Conservation (phyloP, 2,329 filamentous ascomycete genomes). For the Alternaria angustiovoidea region DNA sequence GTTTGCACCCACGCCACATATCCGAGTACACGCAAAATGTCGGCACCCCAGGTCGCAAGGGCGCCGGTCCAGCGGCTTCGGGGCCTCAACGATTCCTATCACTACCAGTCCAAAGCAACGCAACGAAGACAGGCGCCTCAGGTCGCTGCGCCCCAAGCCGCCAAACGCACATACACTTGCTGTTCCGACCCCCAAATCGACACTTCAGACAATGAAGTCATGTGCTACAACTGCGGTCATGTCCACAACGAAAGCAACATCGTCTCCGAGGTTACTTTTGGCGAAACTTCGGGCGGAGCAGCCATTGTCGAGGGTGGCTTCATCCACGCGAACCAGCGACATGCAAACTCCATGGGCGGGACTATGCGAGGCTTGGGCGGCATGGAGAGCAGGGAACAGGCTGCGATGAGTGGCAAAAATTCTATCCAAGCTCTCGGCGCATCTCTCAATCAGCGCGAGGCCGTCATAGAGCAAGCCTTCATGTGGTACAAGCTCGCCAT, state of each 20-base stretch:
- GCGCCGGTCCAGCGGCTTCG: constrained; percentile 32
- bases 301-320: constrained; percentile 91
- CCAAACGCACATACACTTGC: constrained; percentile 31
- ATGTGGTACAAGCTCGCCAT: constrained; percentile 59
- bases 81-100: constrained; percentile 32
- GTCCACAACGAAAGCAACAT: constrained; percentile 88
- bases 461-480: constrained; percentile 50
- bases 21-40: constrained; percentile 20
- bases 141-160: constrained; percentile 24
- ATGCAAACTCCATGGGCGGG: constrained; percentile 68
- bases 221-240: constrained; percentile 82
- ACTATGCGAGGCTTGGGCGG: constrained; percentile 57
- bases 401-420: constrained; percentile 64
- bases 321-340: constrained; percentile 84
- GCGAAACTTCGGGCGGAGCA: constrained; percentile 83
- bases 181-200: constrained; percentile 40
- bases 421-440: constrained; percentile 51
- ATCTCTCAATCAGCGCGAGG: constrained; percentile 50
- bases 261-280: constrained; percentile 89
- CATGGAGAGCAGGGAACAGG: constrained; percentile 67
- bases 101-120: constrained; percentile 29
- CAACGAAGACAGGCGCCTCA: constrained; percentile 31
- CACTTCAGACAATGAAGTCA: constrained; percentile 26
- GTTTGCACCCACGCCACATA: constrained; percentile 1
- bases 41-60: constrained; percentile 29